Base-by-base conservation (phyloP, 208 protist species). In the Vickermania spadyakhi region DNA sequence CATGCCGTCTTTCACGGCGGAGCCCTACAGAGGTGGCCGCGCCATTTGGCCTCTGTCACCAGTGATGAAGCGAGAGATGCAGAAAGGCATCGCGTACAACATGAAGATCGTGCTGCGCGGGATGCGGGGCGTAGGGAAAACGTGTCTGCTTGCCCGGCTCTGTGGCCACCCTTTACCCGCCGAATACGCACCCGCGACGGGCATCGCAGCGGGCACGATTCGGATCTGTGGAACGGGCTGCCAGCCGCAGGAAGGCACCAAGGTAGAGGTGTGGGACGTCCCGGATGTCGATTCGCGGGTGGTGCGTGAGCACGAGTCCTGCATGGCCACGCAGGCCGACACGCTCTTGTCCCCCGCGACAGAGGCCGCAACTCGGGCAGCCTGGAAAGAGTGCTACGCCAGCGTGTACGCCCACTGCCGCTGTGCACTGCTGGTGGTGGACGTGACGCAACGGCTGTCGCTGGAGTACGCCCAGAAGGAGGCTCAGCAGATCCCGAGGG, bases 101-200 rank as follows among this genome's bases (percentile, higher is more conserved):
- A 90, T 93, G 82, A 93, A 91, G 67, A 75, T 87, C 3, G 70
- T 89, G 36, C 49, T 93, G 1, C 77, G 86, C 22, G 83, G 83
- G 11, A 79, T 81, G 58, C 77, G 77, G 1, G 66, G 66, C 1
- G 77, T 72, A 1, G 86, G 86, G 26, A 91, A 93, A 62, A 80
- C 78, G 21, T 82, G 78, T 2, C 70, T 91, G 36, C 60, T 93
- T 30, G 76, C 86, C 7, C 78, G 66, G 0, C 73, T 90, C 1
- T 80, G 69, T 30, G 79, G 76, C 1, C 70, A 82, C 66, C 60
- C 72, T 13, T 54, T 68, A 14, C 60, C 69, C 18, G 22, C 22
- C 1, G 52, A 56, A 13, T 93, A 93, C 69, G 68, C 52, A 22
- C 76, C 86, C 14, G 89, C 86, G 2, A 51, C 64, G 4, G 75